A percentile compares a stretch with the other conserved stretches of the same genome.
These are phyloP conservation scores for Lachnellula arida DNA, from an alignment of 2,329 filamentous ascomycete species.

Conservation along the genomic window DNA sequence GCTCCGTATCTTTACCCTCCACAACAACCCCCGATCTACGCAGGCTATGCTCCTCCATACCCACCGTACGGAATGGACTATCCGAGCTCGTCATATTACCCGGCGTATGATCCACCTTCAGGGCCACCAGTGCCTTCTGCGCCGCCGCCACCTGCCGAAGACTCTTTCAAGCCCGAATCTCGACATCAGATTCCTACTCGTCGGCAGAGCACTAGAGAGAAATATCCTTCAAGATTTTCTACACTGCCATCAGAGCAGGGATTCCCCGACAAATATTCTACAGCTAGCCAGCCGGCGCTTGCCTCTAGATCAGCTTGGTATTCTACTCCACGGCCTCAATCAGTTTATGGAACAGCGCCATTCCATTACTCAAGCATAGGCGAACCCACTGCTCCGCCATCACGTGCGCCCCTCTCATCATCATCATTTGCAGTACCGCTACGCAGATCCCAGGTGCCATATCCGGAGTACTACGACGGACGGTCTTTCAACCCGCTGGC, in stretches of 20 bases:
- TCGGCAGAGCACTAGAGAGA: not conserved
- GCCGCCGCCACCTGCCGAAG: not conserved
- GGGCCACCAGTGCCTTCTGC: not conserved
- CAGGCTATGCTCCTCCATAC: not conserved
- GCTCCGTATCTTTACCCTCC: not conserved
- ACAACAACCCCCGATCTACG: not conserved
- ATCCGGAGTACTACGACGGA: constrained; percentile 2
- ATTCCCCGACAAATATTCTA: not conserved
- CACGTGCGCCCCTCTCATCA: not conserved
- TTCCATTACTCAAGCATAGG: not conserved
- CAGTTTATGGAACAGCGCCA: not conserved
- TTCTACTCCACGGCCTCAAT: not conserved
- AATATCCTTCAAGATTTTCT: not conserved
- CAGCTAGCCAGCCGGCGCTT: not conserved
- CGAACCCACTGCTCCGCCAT: not conserved
- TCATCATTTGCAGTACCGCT: not conserved
- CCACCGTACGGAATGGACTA: not conserved
- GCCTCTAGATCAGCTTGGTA: not conserved
- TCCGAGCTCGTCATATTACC: not conserved
- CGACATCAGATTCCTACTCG: not conserved
- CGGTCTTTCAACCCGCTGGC: not conserved
- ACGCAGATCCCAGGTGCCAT: not conserved
- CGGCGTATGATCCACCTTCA: not conserved
- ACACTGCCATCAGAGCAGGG: not conserved
- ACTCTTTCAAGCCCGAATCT: not conserved